Evolutionary conservation across 805 yeast genomes (phyloP).

Genomic region (Starmerella stigmatis): DNA sequence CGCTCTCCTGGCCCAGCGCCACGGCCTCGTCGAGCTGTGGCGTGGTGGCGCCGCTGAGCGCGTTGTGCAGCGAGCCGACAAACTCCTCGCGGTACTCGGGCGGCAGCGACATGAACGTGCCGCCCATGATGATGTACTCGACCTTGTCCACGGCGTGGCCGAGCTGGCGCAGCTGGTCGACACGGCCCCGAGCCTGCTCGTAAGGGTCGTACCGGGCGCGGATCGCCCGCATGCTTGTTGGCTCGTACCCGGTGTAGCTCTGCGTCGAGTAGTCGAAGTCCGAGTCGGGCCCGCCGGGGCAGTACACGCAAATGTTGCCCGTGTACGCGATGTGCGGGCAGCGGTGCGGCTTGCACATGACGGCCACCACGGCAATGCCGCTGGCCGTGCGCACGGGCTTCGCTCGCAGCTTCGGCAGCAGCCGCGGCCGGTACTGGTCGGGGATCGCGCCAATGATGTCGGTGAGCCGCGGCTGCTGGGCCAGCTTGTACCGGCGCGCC

Average conservation of each 20-base stretch:
- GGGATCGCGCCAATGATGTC: constrained; percentile 94
- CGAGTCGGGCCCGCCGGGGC: constrained; percentile 98
- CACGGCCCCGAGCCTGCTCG: constrained; percentile 95
- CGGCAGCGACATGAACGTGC: constrained; percentile 94
- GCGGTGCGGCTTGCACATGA: constrained; percentile 98
- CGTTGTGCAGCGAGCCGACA: constrained; percentile 84
- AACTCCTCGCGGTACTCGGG: constrained; percentile 81
- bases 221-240: constrained; percentile 98
- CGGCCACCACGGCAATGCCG: constrained; percentile 98
- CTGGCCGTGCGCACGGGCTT: constrained; percentile 97
- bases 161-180: constrained; percentile 86
- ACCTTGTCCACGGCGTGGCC: constrained; percentile 97
- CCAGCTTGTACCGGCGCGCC: constrained; percentile 83
- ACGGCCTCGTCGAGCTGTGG: constrained; percentile 84
- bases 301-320: constrained; percentile 93
- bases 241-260: constrained; percentile 96
- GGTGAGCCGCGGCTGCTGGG: constrained; percentile 86
- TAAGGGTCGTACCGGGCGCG: constrained; percentile 97
- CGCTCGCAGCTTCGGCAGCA: constrained; percentile 91
- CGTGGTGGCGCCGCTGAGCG: constrained; percentile 85
- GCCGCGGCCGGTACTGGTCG: constrained; percentile 83
- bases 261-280: constrained; percentile 97
- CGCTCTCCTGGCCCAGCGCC: constrained; percentile 79
- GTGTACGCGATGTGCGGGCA: constrained; percentile 99
- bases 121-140: constrained; percentile 97